A percentile compares a stretch with the other conserved stretches of the same genome.
phyloP scores from a whole-genome alignment of 2,329 filamentous ascomycete species.

The Trichoderma koningii region DNA sequence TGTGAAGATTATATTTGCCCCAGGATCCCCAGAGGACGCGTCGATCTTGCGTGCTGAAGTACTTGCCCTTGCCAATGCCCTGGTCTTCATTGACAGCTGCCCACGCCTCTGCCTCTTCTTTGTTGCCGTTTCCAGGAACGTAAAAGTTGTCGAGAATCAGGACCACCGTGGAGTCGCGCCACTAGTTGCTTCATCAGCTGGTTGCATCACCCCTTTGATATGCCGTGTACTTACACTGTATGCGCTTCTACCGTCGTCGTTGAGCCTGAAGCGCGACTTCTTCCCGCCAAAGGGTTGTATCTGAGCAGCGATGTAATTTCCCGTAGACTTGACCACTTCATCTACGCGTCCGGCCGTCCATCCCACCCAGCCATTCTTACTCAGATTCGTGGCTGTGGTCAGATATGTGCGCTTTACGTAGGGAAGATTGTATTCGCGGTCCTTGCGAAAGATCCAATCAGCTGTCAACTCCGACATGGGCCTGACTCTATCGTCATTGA shows the following conservation, averaged over 20 bases:
- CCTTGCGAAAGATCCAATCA: constrained; percentile 50
- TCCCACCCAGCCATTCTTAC: constrained; percentile 44
- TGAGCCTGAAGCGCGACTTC: constrained; percentile 45
- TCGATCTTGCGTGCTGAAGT: constrained; percentile 43
- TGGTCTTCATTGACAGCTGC: constrained; percentile 45
- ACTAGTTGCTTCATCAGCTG: not conserved
- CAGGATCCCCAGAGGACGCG: constrained; percentile 46
- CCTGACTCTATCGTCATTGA: constrained; percentile 40
- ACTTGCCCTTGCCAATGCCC: constrained; percentile 32
- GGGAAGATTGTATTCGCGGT: constrained; percentile 51
- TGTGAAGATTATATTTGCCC: constrained; percentile 42
- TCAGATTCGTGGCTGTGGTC: constrained; percentile 47
- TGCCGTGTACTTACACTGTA: constrained; percentile 53
- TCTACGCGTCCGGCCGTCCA: constrained; percentile 44
- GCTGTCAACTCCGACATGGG: constrained; percentile 50
- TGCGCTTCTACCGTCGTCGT: constrained; percentile 49
- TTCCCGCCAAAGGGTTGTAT: constrained; percentile 50
- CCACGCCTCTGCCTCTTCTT: constrained; percentile 44
- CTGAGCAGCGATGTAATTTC: constrained; percentile 47
- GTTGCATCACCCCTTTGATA: constrained; percentile 15
- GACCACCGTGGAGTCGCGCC: constrained; percentile 8
- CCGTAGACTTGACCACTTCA: constrained; percentile 40
- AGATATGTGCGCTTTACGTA: constrained; percentile 51
- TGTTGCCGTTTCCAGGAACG: constrained; percentile 33
- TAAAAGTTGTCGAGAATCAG: constrained; percentile 50